phyloP scores from a whole-genome alignment of 495 filamentous ascomycete species.

The Stereocaulon alpinum region DNA sequence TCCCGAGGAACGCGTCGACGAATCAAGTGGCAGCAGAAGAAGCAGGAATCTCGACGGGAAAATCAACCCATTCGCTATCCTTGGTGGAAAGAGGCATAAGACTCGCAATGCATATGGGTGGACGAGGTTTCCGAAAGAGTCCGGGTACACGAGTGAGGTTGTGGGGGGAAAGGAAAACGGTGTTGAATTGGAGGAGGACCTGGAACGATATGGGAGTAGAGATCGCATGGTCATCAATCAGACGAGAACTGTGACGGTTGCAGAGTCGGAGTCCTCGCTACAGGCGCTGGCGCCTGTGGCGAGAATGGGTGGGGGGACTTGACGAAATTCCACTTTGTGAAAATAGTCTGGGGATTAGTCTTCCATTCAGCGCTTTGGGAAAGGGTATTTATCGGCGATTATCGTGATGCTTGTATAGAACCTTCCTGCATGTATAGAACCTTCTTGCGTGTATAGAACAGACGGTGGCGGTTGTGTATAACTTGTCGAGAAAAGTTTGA shows the following conservation, averaged over 20 bases:
- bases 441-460: no score
- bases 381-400: no score
- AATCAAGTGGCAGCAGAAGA: neutral
- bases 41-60: no score
- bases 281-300: no score
- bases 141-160: neutral
- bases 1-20: neutral
- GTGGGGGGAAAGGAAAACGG: neutral
- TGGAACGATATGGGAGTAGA: neutral
- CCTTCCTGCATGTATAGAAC: no score
- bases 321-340: no score
- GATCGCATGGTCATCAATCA: conserved; percentile 6
- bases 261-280: neutral
- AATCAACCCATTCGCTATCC: neutral
- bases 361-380: no score
- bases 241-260: neutral
- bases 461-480: no score
- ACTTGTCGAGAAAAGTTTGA: no score
- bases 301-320: no score
- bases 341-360: no score
- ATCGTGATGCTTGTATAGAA: no score
- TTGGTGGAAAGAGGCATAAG: neutral
- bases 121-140: neutral
- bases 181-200: neutral
- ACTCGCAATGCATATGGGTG: neutral